A percentile compares a stretch with the other conserved stretches of the same genome.
Evolutionary conservation across 306 rosid species (phyloP).

Genomic region (Cicer judaicum): DNA sequence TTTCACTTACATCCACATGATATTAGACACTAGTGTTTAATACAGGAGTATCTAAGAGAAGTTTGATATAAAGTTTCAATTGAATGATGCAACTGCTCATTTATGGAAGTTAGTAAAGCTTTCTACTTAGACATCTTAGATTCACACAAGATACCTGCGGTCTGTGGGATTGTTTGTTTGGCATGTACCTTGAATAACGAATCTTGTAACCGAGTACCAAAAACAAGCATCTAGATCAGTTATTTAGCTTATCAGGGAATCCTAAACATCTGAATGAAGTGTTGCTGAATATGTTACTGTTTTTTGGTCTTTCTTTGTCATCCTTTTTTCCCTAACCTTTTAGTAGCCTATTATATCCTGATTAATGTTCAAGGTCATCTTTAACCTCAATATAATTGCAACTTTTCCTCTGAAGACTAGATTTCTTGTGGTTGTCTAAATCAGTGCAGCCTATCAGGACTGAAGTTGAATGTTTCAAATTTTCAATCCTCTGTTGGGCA

Average conservation of each 20-base stretch:
- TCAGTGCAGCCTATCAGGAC: not conserved
- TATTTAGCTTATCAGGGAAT: conserved; percentile 4
- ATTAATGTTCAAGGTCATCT: not conserved
- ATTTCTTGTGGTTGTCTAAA: not conserved
- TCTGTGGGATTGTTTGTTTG: conserved; percentile 1
- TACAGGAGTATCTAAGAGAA: not conserved
- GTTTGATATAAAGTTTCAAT: conserved; percentile 24
- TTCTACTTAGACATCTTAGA: conserved; percentile 10
- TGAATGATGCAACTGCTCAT: conserved; percentile 82
- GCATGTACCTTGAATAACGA: conserved; percentile 3
- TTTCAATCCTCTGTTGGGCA: conserved; percentile 16
- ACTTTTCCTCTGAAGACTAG: not conserved
- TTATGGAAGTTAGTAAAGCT: not conserved
- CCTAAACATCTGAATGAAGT: conserved; percentile 16
- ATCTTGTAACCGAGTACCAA: not conserved
- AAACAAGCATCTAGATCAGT: not conserved
- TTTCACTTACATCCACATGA: too few species aligned
- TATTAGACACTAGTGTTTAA: too few species aligned
- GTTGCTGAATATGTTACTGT: conserved; percentile 14
- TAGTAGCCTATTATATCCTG: not conserved
- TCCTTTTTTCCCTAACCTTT: conserved; percentile 4
- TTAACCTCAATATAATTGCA: not conserved
- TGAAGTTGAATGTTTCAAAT: not conserved
- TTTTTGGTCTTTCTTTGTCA: conserved; percentile 13
- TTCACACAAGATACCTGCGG: conserved; percentile 6